Base-by-base conservation (phyloP, 768 basidiomycete species). In the Auricularia sp. region DNA sequence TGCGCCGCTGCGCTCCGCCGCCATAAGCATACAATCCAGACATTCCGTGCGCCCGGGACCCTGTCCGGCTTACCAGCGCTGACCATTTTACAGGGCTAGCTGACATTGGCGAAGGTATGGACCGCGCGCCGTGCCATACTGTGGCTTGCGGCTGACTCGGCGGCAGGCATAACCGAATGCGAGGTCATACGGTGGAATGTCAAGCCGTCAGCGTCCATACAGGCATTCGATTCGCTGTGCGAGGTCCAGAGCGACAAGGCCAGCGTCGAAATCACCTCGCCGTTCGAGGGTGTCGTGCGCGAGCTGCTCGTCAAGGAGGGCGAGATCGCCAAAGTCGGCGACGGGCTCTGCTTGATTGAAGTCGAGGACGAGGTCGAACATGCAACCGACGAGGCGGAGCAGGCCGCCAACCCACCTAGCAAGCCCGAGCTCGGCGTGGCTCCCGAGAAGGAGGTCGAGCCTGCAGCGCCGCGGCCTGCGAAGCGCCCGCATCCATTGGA, bases 191-290 rank as follows among this genome's bases (percentile, higher is more conserved):
- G 86, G 73, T 94, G 92, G 92, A 84, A 76, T 63, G 82, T 92
- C 61, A 79, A 84, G 68, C 81, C 84, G 1, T 70, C 74, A 13
- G 74, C 79, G 16, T 69, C 71, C 0, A 75, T 94, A 0, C 78
- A 83, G 64, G 79, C 82, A 13, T 94, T 94, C 69, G 75, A 76
- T 59, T 74, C 80, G 18, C 77, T 93, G 3, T 92, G 90, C 71
- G 92, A 94, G 67, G 91, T 94, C 2, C 91, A 93, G 76, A 89
- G 87, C 67, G 92, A 94, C 82, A 94, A 94, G 74, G 92, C 91
- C 1, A 89, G 85, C 74, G 92, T 94, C 33, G 92, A 94, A 74
- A 93, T 95, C 64, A 94, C 92, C 2, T 88, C 87, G 65, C 92
- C 92, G 1, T 93, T 82, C 70, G 88, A 92, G 51, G 92, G 92